A percentile compares a stretch with the other conserved stretches of the same genome.
Conservation (phyloP, 1,284 basidiomycete species). For the Ceratobasidium theobromae region DNA sequence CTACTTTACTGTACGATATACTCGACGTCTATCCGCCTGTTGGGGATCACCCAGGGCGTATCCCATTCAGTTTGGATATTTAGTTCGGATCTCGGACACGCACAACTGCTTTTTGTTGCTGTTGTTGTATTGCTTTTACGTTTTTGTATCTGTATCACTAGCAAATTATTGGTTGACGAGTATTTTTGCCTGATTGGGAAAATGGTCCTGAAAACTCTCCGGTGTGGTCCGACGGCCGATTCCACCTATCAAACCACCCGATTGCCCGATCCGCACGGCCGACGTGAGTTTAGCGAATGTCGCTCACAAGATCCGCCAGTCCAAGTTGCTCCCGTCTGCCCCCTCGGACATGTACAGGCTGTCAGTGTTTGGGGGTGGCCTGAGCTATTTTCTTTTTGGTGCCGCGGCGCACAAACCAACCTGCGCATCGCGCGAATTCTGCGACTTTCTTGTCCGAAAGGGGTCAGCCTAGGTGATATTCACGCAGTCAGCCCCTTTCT, state of each 20-base stretch:
- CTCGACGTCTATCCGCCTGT: background rate
- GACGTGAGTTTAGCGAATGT: background rate
- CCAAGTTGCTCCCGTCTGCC: background rate
- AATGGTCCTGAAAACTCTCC: background rate
- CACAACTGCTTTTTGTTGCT: background rate
- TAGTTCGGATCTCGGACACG: slow-evolving; percentile 2
- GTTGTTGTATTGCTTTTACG: slow-evolving; percentile 29
- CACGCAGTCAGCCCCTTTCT: too few relatives aligned
- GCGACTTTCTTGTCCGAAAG: too few relatives aligned
- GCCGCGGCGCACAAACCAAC: too few relatives aligned
- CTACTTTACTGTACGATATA: background rate
- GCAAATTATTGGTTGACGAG: background rate
- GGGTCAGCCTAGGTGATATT: too few relatives aligned
- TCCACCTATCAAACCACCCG: background rate
- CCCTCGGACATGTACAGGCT: too few relatives aligned
- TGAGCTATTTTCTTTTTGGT: too few relatives aligned
- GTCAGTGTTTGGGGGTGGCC: too few relatives aligned
- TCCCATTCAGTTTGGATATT: background rate
- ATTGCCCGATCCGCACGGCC: background rate
- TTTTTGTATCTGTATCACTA: slow-evolving; percentile 15
- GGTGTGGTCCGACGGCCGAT: slow-evolving; percentile 1
- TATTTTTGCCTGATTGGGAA: background rate
- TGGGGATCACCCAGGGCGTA: background rate
- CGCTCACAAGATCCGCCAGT: background rate
- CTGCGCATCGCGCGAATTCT: too few relatives aligned